Percentiles rank a stretch among this genome's conserved stretches.
These are phyloP conservation scores for Cudoniella acicularis DNA, from an alignment of 495 filamentous ascomycete genomes.

Conservation along the genomic window DNA sequence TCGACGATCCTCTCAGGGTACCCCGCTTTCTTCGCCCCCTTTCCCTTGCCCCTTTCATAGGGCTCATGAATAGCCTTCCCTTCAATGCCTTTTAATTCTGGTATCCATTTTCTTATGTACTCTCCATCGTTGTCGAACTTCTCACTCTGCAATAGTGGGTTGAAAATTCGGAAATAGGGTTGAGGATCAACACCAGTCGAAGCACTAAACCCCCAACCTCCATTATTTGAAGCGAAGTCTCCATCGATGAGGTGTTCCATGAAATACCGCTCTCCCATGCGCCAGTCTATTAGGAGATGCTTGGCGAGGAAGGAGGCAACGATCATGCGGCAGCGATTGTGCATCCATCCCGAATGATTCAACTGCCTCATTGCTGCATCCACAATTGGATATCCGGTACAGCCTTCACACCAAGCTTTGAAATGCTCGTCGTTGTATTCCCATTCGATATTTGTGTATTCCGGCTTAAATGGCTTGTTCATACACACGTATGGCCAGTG, in stretches of 20 bases:
- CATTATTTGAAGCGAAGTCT: constrained; percentile 89
- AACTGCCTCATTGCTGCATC: constrained; percentile 93
- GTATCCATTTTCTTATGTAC: constrained; percentile 71
- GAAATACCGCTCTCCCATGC: constrained; percentile 83
- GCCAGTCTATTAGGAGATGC: constrained; percentile 86
- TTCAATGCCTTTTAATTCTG: constrained; percentile 58
- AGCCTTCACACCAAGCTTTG: constrained; percentile 69
- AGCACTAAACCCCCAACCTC: constrained; percentile 84
- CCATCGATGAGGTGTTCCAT: constrained; percentile 88
- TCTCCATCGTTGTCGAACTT: constrained; percentile 68
- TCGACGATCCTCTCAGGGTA: constrained; percentile 76
- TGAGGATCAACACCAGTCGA: constrained; percentile 86
- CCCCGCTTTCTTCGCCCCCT: constrained; percentile 55
- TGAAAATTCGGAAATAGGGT: constrained; percentile 91
- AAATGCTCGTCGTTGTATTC: constrained; percentile 69
- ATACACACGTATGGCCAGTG: constrained; percentile 92
- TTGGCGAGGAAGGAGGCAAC: constrained; percentile 85
- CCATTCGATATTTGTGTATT: constrained; percentile 81
- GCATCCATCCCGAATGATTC: constrained; percentile 70
- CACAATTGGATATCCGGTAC: constrained; percentile 81
- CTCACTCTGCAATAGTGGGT: constrained; percentile 80
- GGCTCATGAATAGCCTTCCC: constrained; percentile 75
- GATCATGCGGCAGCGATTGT: constrained; percentile 88
- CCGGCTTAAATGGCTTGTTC: constrained; percentile 90
- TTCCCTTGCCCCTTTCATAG: constrained; percentile 59